Conservation (phyloP, 2,329 filamentous ascomycete species). For the Colletotrichum sp. region DNA sequence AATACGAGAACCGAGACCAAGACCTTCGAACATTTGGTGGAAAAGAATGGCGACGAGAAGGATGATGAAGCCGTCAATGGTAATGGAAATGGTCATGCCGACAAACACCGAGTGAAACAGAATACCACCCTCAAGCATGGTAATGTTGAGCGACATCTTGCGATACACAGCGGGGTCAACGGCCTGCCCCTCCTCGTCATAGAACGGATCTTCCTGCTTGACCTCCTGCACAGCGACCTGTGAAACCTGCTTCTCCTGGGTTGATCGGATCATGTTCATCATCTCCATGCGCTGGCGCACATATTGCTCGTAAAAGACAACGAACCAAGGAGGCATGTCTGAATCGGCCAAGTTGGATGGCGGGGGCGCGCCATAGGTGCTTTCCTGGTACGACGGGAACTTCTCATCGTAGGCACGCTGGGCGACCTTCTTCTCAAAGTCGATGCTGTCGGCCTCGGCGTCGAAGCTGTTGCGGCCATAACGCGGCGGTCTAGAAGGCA, state of each 20-base stretch:
- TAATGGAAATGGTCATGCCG: conserved; percentile 74
- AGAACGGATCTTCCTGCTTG: conserved; percentile 36
- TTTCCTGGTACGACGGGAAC: conserved; percentile 23
- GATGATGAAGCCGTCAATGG: conserved; percentile 69
- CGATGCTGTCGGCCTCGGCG: conserved; percentile 31
- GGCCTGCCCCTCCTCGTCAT: conserved; percentile 48
- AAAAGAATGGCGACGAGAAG: conserved; percentile 74
- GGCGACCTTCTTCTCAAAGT: conserved; percentile 46
- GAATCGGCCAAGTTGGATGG: conserved; percentile 36
- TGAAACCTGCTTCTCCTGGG: conserved; percentile 34
- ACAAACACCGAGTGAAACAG: conserved; percentile 82
- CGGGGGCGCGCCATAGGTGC: conserved; percentile 26
- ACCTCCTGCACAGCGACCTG: conserved; percentile 29
- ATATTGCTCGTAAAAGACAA: conserved; percentile 69
- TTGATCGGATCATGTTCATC: conserved; percentile 55
- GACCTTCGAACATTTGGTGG: conserved; percentile 73
- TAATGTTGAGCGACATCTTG: conserved; percentile 74
- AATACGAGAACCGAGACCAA: conserved; percentile 74
- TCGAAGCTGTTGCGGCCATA: conserved; percentile 36
- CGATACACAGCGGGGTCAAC: conserved; percentile 56
- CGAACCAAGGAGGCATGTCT: conserved; percentile 66
- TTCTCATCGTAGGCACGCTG: conserved; percentile 44
- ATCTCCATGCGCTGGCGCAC: conserved; percentile 65
- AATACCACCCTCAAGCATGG: conserved; percentile 78
- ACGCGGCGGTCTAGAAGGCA: conserved; percentile 36